Base-by-base conservation (phyloP, 345 rosid species). In the Pugionium cornutum region DNA sequence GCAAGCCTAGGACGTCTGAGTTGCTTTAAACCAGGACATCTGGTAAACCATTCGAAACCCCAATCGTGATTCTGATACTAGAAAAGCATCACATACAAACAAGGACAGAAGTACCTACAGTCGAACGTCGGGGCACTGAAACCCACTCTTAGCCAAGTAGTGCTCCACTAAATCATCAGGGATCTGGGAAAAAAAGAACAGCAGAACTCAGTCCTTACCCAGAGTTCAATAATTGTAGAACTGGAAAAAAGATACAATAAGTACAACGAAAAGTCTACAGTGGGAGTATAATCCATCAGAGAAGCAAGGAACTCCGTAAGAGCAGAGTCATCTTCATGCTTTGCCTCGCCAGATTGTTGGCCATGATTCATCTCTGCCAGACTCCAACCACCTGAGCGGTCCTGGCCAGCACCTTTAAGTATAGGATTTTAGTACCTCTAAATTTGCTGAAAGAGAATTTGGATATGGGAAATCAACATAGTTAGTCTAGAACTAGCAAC, bases 101-200 rank as follows among this genome's bases (percentile, higher is more conserved):
- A 36, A 9, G 18, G 18, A 37, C 26, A 62, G 53, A 64, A 78
- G 70, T 78, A 86, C 96, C 87, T 83, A 92, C 97, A 92, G 68
- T 86, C 98, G 84, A 66, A 88, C 92, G 69, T 89, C 95, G 26
- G 98, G 98, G 73, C 89, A 86, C 66, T 92, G 98, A 67, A 92
- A 89, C 32, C 98, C 98, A 72, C 98, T 92, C 82, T 83, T 92
- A n/a, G 87, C 96, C 67, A 92, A 70, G 80, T 86, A 92, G 77
- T 88, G 90, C 83, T 94, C 97, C 62, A 90, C 99, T 77, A 94
- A 68, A 69, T 94, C 97, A 64, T 94, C 99, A 28, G 95, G 99
- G 73, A 90, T 90, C 99, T 94, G 83, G 2, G 30, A 1, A 26
- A 4, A 18, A 6, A 70, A 44, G 53, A 18, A 18, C 18, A 31